These are phyloP conservation scores for Oidiodendron maius DNA, from an alignment of 495 filamentous ascomycete species.

Conservation along the genomic window DNA sequence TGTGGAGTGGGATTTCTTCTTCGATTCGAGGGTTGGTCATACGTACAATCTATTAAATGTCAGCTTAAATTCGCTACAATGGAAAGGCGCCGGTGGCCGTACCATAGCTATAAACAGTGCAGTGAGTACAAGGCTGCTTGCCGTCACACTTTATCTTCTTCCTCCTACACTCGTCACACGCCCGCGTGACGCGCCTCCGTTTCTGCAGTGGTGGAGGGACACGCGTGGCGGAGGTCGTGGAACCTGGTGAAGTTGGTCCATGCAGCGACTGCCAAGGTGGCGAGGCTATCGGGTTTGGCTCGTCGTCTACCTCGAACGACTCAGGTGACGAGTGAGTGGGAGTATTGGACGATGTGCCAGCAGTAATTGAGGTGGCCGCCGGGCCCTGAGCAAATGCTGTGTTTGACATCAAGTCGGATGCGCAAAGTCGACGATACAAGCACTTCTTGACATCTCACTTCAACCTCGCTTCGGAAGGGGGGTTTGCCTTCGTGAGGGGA, in stretches of 20 bases:
- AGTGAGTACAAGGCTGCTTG: slow-evolving; percentile 88
- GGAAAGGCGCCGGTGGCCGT: slow-evolving; percentile 25
- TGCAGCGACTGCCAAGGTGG: slow-evolving; percentile 12
- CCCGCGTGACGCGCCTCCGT: slow-evolving; percentile 79
- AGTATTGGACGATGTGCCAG: slow-evolving; percentile 4
- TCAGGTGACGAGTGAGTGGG: slow-evolving; percentile 21
- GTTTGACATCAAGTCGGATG: slow-evolving; percentile 6
- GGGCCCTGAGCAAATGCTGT: slow-evolving; percentile 6
- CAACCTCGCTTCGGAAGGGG: no score
- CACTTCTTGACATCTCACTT: no score
- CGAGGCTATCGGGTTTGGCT: slow-evolving; percentile 7
- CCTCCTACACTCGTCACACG: slow-evolving; percentile 91
- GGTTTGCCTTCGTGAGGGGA: no score
- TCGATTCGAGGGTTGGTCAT: slow-evolving; percentile 95
- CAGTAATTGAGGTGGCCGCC: not conserved
- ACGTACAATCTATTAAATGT: slow-evolving; percentile 73
- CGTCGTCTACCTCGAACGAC: slow-evolving; percentile 21
- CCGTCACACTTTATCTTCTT: slow-evolving; percentile 80
- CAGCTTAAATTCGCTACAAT: not conserved
- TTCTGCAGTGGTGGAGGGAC: slow-evolving; percentile 63
- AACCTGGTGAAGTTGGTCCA: slow-evolving; percentile 11
- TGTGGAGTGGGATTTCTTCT: slow-evolving; percentile 91
- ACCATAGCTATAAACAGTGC: slow-evolving; percentile 98
- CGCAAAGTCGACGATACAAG: no score
- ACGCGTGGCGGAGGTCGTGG: slow-evolving; percentile 12